Evolutionary conservation across 495 filamentous ascomycete species (phyloP).

Genomic region (Rusavskia elegans): DNA sequence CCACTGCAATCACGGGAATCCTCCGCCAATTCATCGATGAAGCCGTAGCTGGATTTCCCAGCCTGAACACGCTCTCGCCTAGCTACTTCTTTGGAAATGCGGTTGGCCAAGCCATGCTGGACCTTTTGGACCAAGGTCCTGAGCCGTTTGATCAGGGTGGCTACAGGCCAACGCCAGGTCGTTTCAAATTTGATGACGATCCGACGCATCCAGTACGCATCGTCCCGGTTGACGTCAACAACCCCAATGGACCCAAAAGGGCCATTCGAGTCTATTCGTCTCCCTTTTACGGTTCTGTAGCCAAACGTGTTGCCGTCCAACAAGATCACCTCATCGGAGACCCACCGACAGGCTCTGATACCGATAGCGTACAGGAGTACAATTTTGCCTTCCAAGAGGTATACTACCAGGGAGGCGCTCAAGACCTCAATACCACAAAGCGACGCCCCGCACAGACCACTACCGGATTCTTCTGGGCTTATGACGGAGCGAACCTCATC

Average conservation of each 20-base stretch:
- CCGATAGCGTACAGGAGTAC: conserved; percentile 14
- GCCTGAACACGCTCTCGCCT: conserved; percentile 10
- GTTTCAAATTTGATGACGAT: conserved; percentile 19
- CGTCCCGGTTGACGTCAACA: conserved; percentile 17
- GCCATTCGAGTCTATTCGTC: conserved; percentile 12
- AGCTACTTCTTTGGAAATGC: conserved; percentile 16
- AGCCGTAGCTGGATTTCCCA: conserved; percentile 1
- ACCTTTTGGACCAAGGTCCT: conserved; percentile 9
- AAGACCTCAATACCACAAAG: conserved; percentile 12
- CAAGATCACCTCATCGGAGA: conserved; percentile 19
- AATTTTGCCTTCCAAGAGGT: conserved; percentile 15
- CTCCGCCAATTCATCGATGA: conserved; percentile 6
- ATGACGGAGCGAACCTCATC: conserved; percentile 21
- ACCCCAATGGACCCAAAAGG: conserved; percentile 14
- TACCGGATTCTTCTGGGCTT: conserved; percentile 20
- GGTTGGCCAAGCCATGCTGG: conserved; percentile 16
- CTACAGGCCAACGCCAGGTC: conserved; percentile 11
- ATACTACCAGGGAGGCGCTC: conserved; percentile 13
- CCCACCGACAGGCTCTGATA: conserved; percentile 14
- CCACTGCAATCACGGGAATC: conserved; percentile 4
- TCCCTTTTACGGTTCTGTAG: conserved; percentile 17
- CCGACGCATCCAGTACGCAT: conserved; percentile 20
- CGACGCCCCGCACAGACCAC: conserved; percentile 15
- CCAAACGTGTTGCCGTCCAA: conserved; percentile 18
- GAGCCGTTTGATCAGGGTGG: conserved; percentile 6